Evolutionary conservation across 2,329 filamentous ascomycete genomes (phyloP), one percentile per base, ranked within the genome.

Genomic region (Fusarium chuoi): DNA sequence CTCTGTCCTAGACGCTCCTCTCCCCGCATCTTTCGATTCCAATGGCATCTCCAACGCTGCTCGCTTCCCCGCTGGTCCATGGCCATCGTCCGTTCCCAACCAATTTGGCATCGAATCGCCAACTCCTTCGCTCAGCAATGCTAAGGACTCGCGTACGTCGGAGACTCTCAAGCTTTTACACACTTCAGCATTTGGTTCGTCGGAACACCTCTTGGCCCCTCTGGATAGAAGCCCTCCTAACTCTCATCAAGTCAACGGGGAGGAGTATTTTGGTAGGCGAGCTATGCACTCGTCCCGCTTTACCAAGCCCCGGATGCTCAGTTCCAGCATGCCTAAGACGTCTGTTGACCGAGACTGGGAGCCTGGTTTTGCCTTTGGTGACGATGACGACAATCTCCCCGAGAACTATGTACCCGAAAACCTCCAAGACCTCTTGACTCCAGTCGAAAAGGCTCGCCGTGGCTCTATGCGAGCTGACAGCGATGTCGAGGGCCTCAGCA

Each of bases 1-100:
- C n/a, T 96, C 94, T n/a, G 94, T 97, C 20, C 89, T 98, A 71
- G 96, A 98, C 84, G 96, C 95, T 6, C 95, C 94, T 22, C 89
- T 98, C 14, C 96, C 96, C 3, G 94, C 95, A 14, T 98, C 96
- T 0, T 98, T 98, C 81, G 96, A 98, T 83, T 97, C 95, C 77
- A 96, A 98, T 79, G 96, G 95, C 56, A 94, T 98, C 60, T 98
- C 95, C 17, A 94, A 96, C 81, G 95, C 94, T 71, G 95, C 96
- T 24, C 91, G 94, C 68, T 95, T 95, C 81, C 87, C 87, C 24
- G 85, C 83, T 38, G 96, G 94, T 0, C 94, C 95, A 1, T 95
- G 97, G 82, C 95, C 96, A 13, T 94, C 95, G 0, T 98, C 96
- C 0, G 93, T 98, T 17, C 96, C 96, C 15, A 94, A 94, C 58